Evolutionary conservation across 2,329 filamentous ascomycete genomes (phyloP), one percentile per base, ranked within the genome.

Genomic region (Trichoderma atrobrunneum): DNA sequence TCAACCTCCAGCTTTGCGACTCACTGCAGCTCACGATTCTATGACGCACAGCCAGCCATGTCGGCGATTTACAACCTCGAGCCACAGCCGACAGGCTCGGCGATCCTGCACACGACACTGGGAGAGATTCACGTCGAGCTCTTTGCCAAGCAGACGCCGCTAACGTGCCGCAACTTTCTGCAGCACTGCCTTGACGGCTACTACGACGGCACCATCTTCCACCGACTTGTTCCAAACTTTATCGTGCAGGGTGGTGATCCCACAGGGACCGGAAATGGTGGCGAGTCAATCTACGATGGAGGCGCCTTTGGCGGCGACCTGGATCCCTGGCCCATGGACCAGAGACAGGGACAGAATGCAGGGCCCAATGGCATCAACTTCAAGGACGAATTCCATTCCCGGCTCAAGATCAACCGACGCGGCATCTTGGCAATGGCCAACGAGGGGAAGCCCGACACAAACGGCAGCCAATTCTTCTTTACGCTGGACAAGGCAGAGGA

Each of bases 381-480:
- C 79, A 90, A 86, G 75, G 95, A 98, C 84, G 96, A 99, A 80
- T 92, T 98, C 76, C 95, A 98, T 81, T 94, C 92, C 77, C 88
- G 96, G 36, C 85, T 99, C 76, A 97, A 97, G 81, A 98, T 96
- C 85, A 98, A 97, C 77, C 87, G 96, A 62, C 88, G 96, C 73
- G 96, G 96, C 0, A 83, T 98, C 77, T 83, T 99, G 76, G 96
- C 93, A n/a, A 98, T 98, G 94, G 96, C 96, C 32, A 98, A 98
- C 81, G 92, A 93, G 73, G 91, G 94, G 60, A 84, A 84, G 66
- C 87, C 88, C 34, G 87, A 95, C 78, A 93, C 93, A 70, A 98
- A 98, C 83, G 93, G 94, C 39, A 97, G 94, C 81, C 96, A 99
- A 82, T 98, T 98, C 86, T 99, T 99, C 84, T 91, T 99, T 74